Evolutionary conservation across 2,329 filamentous ascomycete genomes (phyloP).

Genomic region (Calycina herbarum): DNA sequence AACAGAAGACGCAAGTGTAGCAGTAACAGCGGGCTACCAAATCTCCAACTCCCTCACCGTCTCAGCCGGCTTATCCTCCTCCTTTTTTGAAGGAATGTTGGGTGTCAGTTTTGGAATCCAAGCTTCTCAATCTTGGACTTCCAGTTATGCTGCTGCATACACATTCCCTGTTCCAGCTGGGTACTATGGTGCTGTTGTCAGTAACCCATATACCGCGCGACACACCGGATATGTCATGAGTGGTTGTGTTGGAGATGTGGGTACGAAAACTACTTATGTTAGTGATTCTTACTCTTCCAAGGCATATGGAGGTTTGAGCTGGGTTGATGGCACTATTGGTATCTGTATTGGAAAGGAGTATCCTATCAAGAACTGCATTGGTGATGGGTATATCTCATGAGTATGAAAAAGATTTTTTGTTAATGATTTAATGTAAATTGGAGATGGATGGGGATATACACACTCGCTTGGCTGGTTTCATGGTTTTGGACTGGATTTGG

Average conservation of each 20-base stretch:
- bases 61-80: conserved; percentile 22
- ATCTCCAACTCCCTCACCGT: conserved; percentile 39
- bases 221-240: conserved; percentile 39
- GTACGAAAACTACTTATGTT: conserved; percentile 33
- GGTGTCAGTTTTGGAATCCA: conserved; percentile 30
- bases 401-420: background rate
- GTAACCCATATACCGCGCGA: conserved; percentile 40
- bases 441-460: background rate
- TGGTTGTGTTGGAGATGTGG: conserved; percentile 37
- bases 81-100: conserved; percentile 36
- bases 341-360: conserved; percentile 41
- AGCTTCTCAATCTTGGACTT: conserved; percentile 39
- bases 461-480: background rate
- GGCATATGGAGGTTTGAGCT: conserved; percentile 37
- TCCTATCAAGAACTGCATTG: conserved; percentile 42
- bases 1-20: conserved; percentile 35
- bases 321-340: conserved; percentile 43
- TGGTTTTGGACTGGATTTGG: background rate
- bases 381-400: conserved; percentile 33
- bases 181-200: conserved; percentile 43
- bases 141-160: conserved; percentile 36
- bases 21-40: conserved; percentile 38
- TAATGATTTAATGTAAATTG: background rate
- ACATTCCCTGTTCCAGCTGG: conserved; percentile 38
- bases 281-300: conserved; percentile 40